A percentile compares a stretch with the other conserved stretches of the same genome.
Evolutionary conservation across 768 basidiomycete species (phyloP).

Genomic region (Calvatia gigantea): DNA sequence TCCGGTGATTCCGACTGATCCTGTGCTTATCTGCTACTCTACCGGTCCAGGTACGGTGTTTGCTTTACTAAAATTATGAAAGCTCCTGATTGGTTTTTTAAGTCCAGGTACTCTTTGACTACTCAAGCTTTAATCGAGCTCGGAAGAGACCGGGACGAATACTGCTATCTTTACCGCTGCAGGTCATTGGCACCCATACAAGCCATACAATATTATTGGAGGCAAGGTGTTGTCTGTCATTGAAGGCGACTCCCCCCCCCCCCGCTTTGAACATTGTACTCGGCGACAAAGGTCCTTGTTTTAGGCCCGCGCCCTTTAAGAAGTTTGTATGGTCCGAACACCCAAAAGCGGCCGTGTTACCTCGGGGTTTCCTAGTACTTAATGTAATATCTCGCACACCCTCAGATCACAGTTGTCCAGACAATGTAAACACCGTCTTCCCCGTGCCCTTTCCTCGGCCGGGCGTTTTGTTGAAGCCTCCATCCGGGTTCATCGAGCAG

Average conservation of each 20-base stretch:
- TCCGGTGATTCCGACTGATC: slow-evolving; percentile 28
- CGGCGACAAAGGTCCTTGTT: background rate
- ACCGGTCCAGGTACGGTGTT: slow-evolving; percentile 13
- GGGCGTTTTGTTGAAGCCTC: background rate
- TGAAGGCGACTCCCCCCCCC: background rate
- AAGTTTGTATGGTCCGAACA: background rate
- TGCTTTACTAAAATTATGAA: background rate
- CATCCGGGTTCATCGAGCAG: background rate
- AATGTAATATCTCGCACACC: background rate
- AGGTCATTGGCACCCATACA: background rate
- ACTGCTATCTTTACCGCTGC: too few relatives aligned
- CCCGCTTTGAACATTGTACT: background rate
- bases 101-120: background rate
- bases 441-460: background rate
- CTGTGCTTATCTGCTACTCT: background rate
- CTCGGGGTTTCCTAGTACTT: background rate
- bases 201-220: background rate
- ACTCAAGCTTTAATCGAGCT: background rate
- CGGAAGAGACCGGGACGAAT: background rate
- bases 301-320: background rate
- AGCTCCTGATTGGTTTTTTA: background rate
- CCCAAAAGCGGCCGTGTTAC: background rate
- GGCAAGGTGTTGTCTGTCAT: background rate
- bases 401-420: background rate
- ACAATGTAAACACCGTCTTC: background rate